phyloP scores from a whole-genome alignment of 108 stramenopile genomes.

The Stephanodiscus triporus region DNA sequence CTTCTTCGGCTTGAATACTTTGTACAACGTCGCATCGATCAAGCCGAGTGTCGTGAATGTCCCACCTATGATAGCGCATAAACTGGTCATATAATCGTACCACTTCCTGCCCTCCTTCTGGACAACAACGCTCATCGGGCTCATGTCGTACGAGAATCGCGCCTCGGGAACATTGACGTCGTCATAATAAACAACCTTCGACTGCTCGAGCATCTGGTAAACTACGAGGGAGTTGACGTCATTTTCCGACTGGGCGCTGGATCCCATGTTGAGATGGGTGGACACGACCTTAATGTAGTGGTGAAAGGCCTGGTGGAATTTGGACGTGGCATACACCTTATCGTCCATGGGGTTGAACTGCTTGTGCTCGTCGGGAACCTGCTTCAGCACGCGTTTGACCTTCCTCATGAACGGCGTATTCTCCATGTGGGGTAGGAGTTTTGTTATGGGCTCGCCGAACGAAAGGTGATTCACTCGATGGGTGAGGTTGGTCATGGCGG shows the following conservation, averaged over 20 bases:
- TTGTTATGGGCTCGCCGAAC: slow-evolving; percentile 83
- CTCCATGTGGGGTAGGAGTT: slow-evolving; percentile 44
- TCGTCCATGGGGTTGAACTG: slow-evolving; percentile 89
- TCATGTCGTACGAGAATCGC: slow-evolving; percentile 89
- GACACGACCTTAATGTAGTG: slow-evolving; percentile 99
- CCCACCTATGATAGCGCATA: slow-evolving; percentile 97
- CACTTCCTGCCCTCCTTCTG: slow-evolving; percentile 83
- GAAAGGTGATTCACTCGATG: slow-evolving; percentile 93
- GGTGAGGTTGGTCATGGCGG: slow-evolving; percentile 93
- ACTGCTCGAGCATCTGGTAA: slow-evolving; percentile 90
- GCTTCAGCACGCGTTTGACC: slow-evolving; percentile 78
- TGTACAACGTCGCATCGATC: slow-evolving; percentile 93
- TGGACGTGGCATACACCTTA: slow-evolving; percentile 57
- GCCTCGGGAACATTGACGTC: slow-evolving; percentile 88
- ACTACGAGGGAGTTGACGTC: slow-evolving; percentile 67
- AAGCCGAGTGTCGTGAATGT: slow-evolving; percentile 97
- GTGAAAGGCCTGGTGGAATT: slow-evolving; percentile 93
- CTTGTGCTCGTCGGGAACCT: slow-evolving; percentile 81
- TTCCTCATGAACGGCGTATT: slow-evolving; percentile 56
- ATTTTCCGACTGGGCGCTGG: slow-evolving; percentile 20
- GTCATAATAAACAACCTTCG: slow-evolving; percentile 89
- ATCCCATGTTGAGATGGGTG: slow-evolving; percentile 83
- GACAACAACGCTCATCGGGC: slow-evolving; percentile 93
- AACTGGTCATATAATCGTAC: slow-evolving; percentile 96
- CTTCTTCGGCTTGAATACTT: slow-evolving; percentile 92